phyloP scores from a whole-genome alignment of 176 grass and related monocot genomes.

The Alopecurus myosuroides region DNA sequence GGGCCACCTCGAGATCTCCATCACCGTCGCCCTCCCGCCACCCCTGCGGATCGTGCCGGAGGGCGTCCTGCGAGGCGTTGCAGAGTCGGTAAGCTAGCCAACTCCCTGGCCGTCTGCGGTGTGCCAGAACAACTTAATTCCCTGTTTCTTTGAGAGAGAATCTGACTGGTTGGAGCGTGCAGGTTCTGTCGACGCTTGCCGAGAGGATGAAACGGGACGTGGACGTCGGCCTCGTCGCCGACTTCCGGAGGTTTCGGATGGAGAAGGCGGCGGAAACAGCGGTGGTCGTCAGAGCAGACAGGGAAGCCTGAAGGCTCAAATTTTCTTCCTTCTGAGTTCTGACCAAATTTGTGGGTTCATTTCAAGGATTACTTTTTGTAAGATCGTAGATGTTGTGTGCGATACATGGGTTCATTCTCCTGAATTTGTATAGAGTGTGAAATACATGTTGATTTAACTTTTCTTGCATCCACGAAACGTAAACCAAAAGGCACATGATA shows the following conservation, averaged over 20 bases:
- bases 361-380: background rate
- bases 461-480: background rate
- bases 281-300: background rate
- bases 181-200: slow-evolving; percentile 55
- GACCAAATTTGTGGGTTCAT: background rate
- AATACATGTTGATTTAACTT: background rate
- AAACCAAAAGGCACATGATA: too few relatives aligned
- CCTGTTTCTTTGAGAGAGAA: background rate
- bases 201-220: slow-evolving; percentile 76
- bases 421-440: background rate
- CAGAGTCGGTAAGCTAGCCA: slow-evolving; percentile 38
- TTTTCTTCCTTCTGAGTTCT: too few relatives aligned
- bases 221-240: slow-evolving; percentile 52
- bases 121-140: background rate
- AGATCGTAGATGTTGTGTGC: background rate
- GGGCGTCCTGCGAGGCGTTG: slow-evolving; percentile 45
- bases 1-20: slow-evolving; percentile 57
- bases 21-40: slow-evolving; percentile 50
- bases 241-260: slow-evolving; percentile 47
- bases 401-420: background rate
- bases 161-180: background rate
- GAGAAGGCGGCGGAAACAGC: slow-evolving; percentile 26
- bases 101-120: background rate
- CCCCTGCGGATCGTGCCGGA: slow-evolving; percentile 45
- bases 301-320: background rate